Conservation (phyloP, 2,329 filamentous ascomycete species). For the Penicillium sp. region DNA sequence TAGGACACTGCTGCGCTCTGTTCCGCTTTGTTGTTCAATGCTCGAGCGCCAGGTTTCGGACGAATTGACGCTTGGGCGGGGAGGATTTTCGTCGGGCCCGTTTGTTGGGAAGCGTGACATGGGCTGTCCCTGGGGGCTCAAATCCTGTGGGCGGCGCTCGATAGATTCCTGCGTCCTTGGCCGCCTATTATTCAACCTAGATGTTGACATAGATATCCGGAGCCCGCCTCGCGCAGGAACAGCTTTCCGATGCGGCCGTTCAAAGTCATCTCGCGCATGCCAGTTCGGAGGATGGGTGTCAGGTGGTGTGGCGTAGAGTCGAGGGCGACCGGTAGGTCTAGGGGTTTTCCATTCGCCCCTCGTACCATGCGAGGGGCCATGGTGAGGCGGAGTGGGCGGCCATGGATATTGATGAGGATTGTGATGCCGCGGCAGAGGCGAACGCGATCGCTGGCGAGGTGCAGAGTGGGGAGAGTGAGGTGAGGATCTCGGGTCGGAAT, state of each 20-base stretch:
- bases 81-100: conserved; percentile 33
- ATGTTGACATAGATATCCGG: conserved; percentile 38
- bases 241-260: conserved; percentile 25
- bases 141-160: conserved; percentile 25
- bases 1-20: conserved; percentile 76
- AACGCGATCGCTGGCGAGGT: conserved; percentile 19
- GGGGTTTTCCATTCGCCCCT: conserved; percentile 15
- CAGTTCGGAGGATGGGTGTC: conserved; percentile 11
- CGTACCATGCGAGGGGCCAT: conserved; percentile 16
- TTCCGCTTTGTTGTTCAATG: conserved; percentile 57
- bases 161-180: conserved; percentile 24
- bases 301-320: conserved; percentile 20
- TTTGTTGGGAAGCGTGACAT: conserved; percentile 32
- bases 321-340: conserved; percentile 19
- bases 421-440: conserved; percentile 17
- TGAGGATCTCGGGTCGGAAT: conserved; percentile 16
- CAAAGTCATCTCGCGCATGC: conserved; percentile 21
- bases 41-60: conserved; percentile 60
- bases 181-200: conserved; percentile 29
- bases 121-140: conserved; percentile 20
- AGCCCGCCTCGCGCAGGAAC: conserved; percentile 27
- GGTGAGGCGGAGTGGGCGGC: conserved; percentile 15
- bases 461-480: conserved; percentile 18
- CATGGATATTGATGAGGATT: conserved; percentile 14
- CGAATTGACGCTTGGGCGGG: conserved; percentile 59